A percentile compares a stretch with the other conserved stretches of the same genome.
Conservation (phyloP, 768 basidiomycete species). For the Amanita fuliginea region DNA sequence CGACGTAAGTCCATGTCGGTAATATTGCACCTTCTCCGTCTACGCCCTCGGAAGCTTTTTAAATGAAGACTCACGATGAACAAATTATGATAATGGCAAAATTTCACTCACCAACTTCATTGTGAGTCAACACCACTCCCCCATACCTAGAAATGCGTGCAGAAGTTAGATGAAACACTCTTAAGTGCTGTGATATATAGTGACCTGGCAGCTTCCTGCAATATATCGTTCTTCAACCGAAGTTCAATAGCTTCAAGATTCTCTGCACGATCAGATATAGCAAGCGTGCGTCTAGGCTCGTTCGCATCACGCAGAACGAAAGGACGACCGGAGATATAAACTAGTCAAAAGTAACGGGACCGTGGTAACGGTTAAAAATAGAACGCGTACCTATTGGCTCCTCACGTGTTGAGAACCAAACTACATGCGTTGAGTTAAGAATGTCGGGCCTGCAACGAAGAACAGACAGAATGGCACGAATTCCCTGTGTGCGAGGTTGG, state of each 20-base stretch:
- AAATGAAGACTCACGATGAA: not conserved
- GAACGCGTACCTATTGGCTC: constrained; percentile 67
- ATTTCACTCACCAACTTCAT: constrained; percentile 62
- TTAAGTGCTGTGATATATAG: constrained; percentile 15
- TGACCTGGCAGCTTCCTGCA: constrained; percentile 75
- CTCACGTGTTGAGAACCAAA: constrained; percentile 97
- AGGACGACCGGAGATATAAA: constrained; percentile 85
- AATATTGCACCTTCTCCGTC: constrained; percentile 72
- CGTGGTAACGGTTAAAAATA: not conserved
- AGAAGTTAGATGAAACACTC: not conserved
- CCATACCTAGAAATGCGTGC: constrained; percentile 47
- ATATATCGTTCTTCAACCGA: constrained; percentile 83
- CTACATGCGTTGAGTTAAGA: constrained; percentile 57
- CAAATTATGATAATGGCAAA: not conserved
- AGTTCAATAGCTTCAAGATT: constrained; percentile 90
- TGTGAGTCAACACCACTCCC: constrained; percentile 86
- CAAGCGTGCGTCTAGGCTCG: constrained; percentile 67
- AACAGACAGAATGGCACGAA: constrained; percentile 81
- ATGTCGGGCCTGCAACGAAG: constrained; percentile 64
- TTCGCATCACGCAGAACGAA: constrained; percentile 87
- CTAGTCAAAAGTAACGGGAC: constrained; percentile 26
- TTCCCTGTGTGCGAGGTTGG: constrained; percentile 87
- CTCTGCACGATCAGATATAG: constrained; percentile 85
- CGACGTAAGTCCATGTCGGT: constrained; percentile 91
- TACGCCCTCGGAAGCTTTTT: constrained; percentile 30